These are phyloP conservation scores for Metahyphopichia silvanorum DNA, from an alignment of 805 yeast genomes.

Conservation along the genomic window DNA sequence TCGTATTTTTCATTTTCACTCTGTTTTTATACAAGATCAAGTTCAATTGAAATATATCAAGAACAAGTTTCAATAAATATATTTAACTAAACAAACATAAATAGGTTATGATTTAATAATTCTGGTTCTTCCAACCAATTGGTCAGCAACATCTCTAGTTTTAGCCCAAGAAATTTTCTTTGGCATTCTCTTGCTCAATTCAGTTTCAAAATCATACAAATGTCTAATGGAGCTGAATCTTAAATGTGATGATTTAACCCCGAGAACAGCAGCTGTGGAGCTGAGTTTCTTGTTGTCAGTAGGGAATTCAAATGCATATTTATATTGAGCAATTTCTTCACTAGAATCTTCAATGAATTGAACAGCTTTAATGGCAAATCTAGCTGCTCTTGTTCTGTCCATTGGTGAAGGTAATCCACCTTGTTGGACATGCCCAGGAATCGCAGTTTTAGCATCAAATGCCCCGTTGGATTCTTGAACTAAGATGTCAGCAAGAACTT, in stretches of 20 bases:
- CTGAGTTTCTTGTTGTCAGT: conserved; percentile 28
- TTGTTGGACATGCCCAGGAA: conserved; percentile 98
- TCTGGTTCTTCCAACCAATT: conserved; percentile 67
- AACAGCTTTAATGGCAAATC: conserved; percentile 87
- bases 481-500: conserved; percentile 78
- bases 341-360: conserved; percentile 70
- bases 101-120: conserved; percentile 5
- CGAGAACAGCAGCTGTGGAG: conserved; percentile 75
- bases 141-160: conserved; percentile 75
- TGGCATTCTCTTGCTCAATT: conserved; percentile 78
- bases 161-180: conserved; percentile 81
- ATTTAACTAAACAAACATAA: too few species aligned
- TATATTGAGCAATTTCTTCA: conserved; percentile 17
- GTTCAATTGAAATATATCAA: too few species aligned
- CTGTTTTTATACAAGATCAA: too few species aligned
- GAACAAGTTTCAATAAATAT: too few species aligned
- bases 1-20: too few species aligned
- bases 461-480: conserved; percentile 70
- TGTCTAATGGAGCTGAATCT: conserved; percentile 69
- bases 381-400: conserved; percentile 85
- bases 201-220: conserved; percentile 86
- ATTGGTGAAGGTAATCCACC: conserved; percentile 94
- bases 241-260: conserved; percentile 75
- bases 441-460: conserved; percentile 90
- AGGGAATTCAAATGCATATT: conserved; percentile 30